Conservation (phyloP, 2,329 filamentous ascomycete species). For the Fusarium scirpi region DNA sequence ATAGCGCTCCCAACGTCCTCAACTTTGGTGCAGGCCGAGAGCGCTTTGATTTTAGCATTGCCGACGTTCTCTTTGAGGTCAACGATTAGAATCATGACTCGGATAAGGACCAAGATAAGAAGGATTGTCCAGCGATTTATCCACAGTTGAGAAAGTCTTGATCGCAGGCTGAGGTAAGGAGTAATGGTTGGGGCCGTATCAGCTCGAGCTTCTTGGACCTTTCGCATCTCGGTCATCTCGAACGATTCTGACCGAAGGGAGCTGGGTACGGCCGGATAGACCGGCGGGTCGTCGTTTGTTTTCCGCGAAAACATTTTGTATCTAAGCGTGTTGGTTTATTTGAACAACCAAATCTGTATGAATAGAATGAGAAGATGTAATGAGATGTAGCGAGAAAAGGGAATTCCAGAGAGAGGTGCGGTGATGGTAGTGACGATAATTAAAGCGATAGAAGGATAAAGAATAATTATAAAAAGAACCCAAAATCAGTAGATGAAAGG, state of each 20-base stretch:
- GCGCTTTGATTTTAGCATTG: conserved; percentile 82
- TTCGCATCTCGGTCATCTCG: conserved; percentile 51
- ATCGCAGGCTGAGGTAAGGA: conserved; percentile 90
- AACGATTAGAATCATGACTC: conserved; percentile 80
- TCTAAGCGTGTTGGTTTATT: conserved; percentile 48
- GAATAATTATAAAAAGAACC: conserved; percentile 33
- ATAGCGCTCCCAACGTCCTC: conserved; percentile 94
- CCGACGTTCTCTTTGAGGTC: conserved; percentile 79
- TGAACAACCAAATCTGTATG: conserved; percentile 26
- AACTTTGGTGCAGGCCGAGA: conserved; percentile 90
- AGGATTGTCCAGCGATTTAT: conserved; percentile 97
- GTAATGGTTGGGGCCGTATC: conserved; percentile 78
- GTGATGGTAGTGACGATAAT: conserved; percentile 10
- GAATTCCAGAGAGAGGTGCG: conserved; percentile 3
- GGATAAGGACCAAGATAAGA: conserved; percentile 84
- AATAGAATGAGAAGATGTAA: conserved; percentile 17
- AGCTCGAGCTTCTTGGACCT: conserved; percentile 52
- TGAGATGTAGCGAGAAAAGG: conserved; percentile 3
- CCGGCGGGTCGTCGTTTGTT: conserved; percentile 45
- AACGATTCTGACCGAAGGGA: conserved; percentile 55
- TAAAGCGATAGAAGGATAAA: conserved; percentile 29
- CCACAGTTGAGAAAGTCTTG: conserved; percentile 95
- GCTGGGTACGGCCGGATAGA: conserved; percentile 55
- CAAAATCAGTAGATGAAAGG: conserved; percentile 25
- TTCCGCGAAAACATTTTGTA: conserved; percentile 55